Evolutionary conservation across 164 flowering plant species (phyloP), one percentile per base, ranked within the genome.

Genomic region (Vitis rupestris): DNA sequence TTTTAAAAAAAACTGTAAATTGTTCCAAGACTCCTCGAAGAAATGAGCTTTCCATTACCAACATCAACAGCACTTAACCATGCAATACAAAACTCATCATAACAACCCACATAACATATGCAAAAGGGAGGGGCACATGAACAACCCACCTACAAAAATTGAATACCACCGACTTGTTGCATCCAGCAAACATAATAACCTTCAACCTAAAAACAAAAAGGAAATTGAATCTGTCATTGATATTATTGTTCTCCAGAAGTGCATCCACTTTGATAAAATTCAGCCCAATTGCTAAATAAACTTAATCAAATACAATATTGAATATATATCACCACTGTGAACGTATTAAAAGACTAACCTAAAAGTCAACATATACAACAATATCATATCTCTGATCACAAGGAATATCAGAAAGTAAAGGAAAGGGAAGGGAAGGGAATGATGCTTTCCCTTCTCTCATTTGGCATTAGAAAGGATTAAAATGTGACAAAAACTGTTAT

Each of bases 161-260:
- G 55, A 70, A 76, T 65, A 50, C 65, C 79, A 59, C 27, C 74
- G 66, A 67, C 23, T 59, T 56, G 50, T n/a, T 23, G 50, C 27
- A 70, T 68, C 82, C 82, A 66, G 70, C 75, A 68, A 78, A 66
- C 86, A 82, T 82, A 82, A 80, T 78, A 76, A 71, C 74, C 82
- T 62, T 57, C 55, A 53, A 68, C 70, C 79, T 74, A 37, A 47
- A 72, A 69, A 9, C 53, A 67, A n/a, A 47, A 50, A 57, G 1
- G 54, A 61, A 50, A 47, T 15, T 51, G 13, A 29, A 13, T 29
- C 68, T 47, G 44, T 37, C 44, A 37, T 37, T 37, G 7, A 0
- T 37, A 37, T 37, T 37, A 37, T 37, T 37, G 7, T 4, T 37
- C 7, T 37, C 44, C 7, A 37, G 44, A 6, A 37, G 44, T 23